Evolutionary conservation across 108 stramenopile genomes (phyloP).

Genomic region (Stephanodiscus minutulus): DNA sequence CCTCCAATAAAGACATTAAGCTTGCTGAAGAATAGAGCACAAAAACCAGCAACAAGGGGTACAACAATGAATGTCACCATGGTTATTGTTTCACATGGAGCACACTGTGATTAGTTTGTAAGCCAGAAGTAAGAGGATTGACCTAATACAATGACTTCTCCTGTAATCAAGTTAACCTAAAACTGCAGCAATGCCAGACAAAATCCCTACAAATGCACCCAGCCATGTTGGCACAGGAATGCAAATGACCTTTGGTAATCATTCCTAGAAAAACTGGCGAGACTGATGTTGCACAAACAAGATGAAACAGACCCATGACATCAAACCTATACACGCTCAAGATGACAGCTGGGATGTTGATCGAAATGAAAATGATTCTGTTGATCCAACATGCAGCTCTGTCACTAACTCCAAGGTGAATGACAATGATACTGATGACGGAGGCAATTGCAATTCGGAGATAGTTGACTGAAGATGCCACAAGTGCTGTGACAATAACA

Average conservation of each 20-base stretch:
- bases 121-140: constrained; percentile 81
- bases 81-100: constrained; percentile 71
- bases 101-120: constrained; percentile 64
- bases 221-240: constrained; percentile 72
- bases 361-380: constrained; percentile 49
- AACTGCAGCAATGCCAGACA: constrained; percentile 68
- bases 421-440: constrained; percentile 57
- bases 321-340: constrained; percentile 60
- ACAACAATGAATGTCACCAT: constrained; percentile 82
- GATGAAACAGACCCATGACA: constrained; percentile 74
- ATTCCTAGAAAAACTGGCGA: constrained; percentile 76
- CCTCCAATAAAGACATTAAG: constrained; percentile 68
- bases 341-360: constrained; percentile 70
- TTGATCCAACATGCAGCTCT: constrained; percentile 33
- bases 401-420: constrained; percentile 54
- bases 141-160: constrained; percentile 46
- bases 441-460: constrained; percentile 72
- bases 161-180: constrained; percentile 49
- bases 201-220: constrained; percentile 68
- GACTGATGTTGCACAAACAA: constrained; percentile 77
- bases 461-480: constrained; percentile 65
- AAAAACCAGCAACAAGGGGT: constrained; percentile 55
- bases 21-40: constrained; percentile 61
- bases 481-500: constrained; percentile 69
- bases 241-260: constrained; percentile 53